These are phyloP conservation scores for Kodamaea kakaduensis DNA, from an alignment of 805 yeast genomes.

Conservation along the genomic window DNA sequence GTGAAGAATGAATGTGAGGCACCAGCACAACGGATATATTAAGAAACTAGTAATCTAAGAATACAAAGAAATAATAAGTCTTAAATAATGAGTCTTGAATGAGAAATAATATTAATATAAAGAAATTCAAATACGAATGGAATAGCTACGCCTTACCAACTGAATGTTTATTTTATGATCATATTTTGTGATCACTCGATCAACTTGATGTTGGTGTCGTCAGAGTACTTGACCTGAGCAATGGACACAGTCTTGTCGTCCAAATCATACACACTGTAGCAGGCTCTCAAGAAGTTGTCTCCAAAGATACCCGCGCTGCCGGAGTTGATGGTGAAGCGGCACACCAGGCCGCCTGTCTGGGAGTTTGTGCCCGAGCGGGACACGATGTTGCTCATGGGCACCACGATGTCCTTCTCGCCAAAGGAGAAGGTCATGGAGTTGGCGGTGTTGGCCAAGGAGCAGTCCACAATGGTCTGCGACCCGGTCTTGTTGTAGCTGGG, in stretches of 20 bases:
- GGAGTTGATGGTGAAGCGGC: slow-evolving; percentile 12
- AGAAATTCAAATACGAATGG: no score
- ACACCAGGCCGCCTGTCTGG: slow-evolving; percentile 4
- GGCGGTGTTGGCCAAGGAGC: slow-evolving; percentile 12
- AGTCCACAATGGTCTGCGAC: slow-evolving; percentile 13
- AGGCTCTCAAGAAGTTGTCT: slow-evolving; percentile 25
- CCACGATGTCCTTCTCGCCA: slow-evolving; percentile 10
- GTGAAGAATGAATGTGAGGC: no score
- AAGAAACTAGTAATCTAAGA: no score
- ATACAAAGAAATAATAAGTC: no score
- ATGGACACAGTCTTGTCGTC: slow-evolving; percentile 22
- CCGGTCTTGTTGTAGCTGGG: slow-evolving; percentile 8
- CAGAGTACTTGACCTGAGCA: slow-evolving; percentile 22
- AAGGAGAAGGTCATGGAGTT: slow-evolving; percentile 13
- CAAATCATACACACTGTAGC: slow-evolving; percentile 25
- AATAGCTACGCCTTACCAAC: no score
- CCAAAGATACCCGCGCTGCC: slow-evolving; percentile 20
- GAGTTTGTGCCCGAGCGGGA: slow-evolving; percentile 11
- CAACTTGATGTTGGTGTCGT: slow-evolving; percentile 10
- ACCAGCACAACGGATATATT: no score
- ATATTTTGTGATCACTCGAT: slow-evolving; percentile 5
- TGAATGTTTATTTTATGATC: no score
- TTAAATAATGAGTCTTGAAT: no score
- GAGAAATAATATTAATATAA: no score
- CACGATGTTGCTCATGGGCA: slow-evolving; percentile 15